Evolutionary conservation across 306 rosid genomes (phyloP).

Genomic region (Hippophae rhamnoides): DNA sequence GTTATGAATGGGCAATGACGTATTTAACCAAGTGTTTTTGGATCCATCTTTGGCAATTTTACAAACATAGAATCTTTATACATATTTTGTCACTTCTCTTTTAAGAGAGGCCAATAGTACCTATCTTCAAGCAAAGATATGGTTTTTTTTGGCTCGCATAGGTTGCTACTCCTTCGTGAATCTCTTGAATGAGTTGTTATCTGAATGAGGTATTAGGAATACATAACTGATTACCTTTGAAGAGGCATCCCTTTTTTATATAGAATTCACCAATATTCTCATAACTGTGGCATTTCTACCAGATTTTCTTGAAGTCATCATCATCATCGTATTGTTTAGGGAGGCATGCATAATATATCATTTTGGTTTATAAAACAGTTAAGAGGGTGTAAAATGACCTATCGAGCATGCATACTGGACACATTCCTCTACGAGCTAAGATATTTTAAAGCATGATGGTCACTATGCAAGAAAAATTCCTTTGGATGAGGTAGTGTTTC

Average conservation of each 20-base stretch:
- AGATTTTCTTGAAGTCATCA: background rate
- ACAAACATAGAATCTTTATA: background rate
- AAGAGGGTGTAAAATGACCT: background rate
- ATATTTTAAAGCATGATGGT: background rate
- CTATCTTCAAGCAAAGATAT: background rate
- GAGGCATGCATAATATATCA: background rate
- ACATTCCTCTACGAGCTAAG: background rate
- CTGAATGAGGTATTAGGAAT: background rate
- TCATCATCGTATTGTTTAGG: background rate
- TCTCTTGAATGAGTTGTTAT: background rate
- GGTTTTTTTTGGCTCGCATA: background rate
- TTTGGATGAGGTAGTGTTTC: background rate
- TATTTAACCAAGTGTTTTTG: background rate
- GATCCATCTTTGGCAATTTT: background rate
- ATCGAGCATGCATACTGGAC: background rate
- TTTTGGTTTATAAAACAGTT: rapidly evolving
- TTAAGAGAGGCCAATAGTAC: background rate
- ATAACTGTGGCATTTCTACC: background rate
- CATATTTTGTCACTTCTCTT: background rate
- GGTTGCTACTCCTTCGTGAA: background rate
- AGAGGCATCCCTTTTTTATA: background rate
- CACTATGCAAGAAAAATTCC: background rate
- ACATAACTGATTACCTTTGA: background rate
- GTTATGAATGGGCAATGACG: background rate
- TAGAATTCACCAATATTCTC: background rate